Evolutionary conservation across 108 stramenopile genomes (phyloP), one percentile per base, ranked within the genome.

Genomic region (Cyclostephanos tholiformis): DNA sequence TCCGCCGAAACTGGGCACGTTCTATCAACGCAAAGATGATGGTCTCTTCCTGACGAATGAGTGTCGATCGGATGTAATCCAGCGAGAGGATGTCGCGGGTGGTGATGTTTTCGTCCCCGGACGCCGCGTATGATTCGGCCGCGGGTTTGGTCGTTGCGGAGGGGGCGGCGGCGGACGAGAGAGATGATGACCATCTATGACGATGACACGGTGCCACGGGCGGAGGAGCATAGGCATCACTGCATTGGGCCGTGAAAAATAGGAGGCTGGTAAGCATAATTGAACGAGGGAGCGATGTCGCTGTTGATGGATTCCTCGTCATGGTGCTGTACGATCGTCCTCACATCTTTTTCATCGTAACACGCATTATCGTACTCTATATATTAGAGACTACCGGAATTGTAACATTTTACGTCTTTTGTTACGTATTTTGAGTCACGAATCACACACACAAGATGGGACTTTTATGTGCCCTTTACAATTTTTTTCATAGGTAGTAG

Each of bases 11-110:
- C 71, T 98, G 97, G 17, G 97, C 91, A 41, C 99, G 82, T 81
- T 99, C 99, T 71, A 99, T 99, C 38, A 99, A 67, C 19, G 97
- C 96, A 70, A 98, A 99, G 61, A 99, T 99, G 64, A 99, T 98
- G 2, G 98, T 98, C 82, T 99, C 99, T 77, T 99, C 96, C 69
- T 95, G 96, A 71, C 96, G 93, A 63, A 97, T 94, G n/a, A 97
- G 71, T 0, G 91, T 88, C 16, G 83, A 85, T 55, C 96, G 92
- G 43, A 97, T 95, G 27, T 88, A 91, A 63, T 93, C 89, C 25
- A 97, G 77, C 0, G 90, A 91, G 38, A 97, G 79, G 44, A 92
- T 77, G 69, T 94, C 92, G 14, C 86, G 75, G 9, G 94, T 95
- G 41, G 80, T 95, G 44, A 95, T 77, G 68, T 82, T 67, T 39